These are phyloP conservation scores for Ramalina intermedia DNA, from an alignment of 495 filamentous ascomycete genomes.

Conservation along the genomic window DNA sequence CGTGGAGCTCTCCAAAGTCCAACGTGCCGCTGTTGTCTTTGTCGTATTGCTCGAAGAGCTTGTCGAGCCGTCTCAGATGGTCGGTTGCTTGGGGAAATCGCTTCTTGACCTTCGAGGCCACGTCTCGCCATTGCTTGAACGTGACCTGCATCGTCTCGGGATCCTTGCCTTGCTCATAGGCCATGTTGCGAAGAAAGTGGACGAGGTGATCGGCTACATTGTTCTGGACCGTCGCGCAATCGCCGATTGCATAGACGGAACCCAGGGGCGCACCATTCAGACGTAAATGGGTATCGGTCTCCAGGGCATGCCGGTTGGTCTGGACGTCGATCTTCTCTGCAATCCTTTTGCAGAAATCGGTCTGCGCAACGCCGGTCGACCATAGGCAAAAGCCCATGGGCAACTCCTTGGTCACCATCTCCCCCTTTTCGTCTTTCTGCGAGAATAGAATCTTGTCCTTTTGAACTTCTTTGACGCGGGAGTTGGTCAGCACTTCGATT, in stretches of 20 bases:
- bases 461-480: conserved; percentile 78
- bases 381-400: conserved; percentile 95
- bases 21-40: conserved; percentile 83
- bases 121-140: conserved; percentile 74
- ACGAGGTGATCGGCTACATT: conserved; percentile 81
- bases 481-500: conserved; percentile 80
- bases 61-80: conserved; percentile 79
- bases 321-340: conserved; percentile 62
- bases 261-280: conserved; percentile 83
- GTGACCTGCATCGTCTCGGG: conserved; percentile 69
- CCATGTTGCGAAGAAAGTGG: conserved; percentile 73
- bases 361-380: conserved; percentile 93
- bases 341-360: conserved; percentile 59
- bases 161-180: conserved; percentile 83
- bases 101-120: conserved; percentile 69
- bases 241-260: conserved; percentile 95
- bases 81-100: conserved; percentile 87
- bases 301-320: conserved; percentile 79
- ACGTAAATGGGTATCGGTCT: conserved; percentile 90
- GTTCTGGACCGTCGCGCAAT: conserved; percentile 93
- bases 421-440: conserved; percentile 59
- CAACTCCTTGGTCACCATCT: conserved; percentile 71
- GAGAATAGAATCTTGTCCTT: conserved; percentile 75
- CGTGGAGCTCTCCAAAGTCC: conserved; percentile 80
- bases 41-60: conserved; percentile 82